Base-by-base conservation (phyloP, 1,284 basidiomycete genomes). In the Sporisorium scitamineum region DNA sequence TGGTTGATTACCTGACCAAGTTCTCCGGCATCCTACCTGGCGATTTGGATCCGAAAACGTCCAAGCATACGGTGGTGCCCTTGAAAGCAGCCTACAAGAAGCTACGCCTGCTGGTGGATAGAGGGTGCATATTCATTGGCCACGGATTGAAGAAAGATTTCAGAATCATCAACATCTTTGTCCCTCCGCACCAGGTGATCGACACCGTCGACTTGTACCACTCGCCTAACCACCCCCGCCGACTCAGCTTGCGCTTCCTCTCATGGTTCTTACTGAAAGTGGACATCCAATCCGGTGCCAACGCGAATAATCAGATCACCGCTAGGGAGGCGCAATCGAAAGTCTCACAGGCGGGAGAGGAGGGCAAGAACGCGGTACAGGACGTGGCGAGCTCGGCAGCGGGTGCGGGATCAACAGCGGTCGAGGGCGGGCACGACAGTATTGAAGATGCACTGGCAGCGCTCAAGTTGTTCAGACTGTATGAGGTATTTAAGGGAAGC, bases 101-200 rank as follows among this genome's bases (percentile, higher is more conserved):
- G 85, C 88, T 99, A n/a, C 90, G 96, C 2, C 86, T 97, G 39
- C 88, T 99, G 3, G 95, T 99, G 10, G 96, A 99, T 83, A 89
- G 92, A 22, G 95, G 95, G 7, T 99, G 97, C 83, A 92, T 95
- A 72, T 99, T 99, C 82, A 93, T 99, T 61, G 97, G 97, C 0
- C 96, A 99, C 81, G 97, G 97, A 1, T 89, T 99, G n/a, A 93
- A 94, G n/a, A 98, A 98, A 85, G 97, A 99, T 86, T 98, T 99
- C 87, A 90, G 97, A 13, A 99, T 97, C 65, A 98, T 99, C 87
- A 99, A 99, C 85, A 94, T 99, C 54, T 95, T 92, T 82, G 94
- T 99, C 7, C 96, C 97, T 0, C 93, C 94, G 0, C 90, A 92
- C 5, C 95, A 97, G 86, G 95, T 99, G 52, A 92, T 97, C 67